Evolutionary conservation across 1,284 basidiomycete species (phyloP).

Genomic region (Pseudozyma hubeiensis): DNA sequence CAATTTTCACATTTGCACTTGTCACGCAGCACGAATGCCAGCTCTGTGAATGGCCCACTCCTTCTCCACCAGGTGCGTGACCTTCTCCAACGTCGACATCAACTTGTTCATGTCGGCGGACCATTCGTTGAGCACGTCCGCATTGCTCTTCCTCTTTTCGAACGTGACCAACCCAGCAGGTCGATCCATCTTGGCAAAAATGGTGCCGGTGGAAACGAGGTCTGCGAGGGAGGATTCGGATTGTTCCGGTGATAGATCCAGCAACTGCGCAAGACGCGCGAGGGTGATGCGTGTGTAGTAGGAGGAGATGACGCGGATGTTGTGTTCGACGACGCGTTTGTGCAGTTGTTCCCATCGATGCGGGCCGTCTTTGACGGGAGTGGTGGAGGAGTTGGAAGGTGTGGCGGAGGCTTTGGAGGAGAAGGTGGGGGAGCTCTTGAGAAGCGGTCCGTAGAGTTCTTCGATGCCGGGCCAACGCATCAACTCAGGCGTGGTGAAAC

Average conservation of each 20-base stretch:
- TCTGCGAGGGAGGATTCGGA: conserved; percentile 89
- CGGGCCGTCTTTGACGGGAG: conserved; percentile 71
- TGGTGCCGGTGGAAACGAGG: conserved; percentile 79
- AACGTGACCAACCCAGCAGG: conserved; percentile 90
- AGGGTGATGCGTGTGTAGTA: conserved; percentile 97
- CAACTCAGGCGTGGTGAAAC: conserved; percentile 92
- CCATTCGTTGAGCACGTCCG: conserved; percentile 88
- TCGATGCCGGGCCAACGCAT: conserved; percentile 99
- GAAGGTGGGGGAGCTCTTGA: conserved; percentile 86
- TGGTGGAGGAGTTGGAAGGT: conserved; percentile 5
- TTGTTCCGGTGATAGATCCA: conserved; percentile 83
- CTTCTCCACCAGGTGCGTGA: conserved; percentile 65
- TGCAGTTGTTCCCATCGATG: conserved; percentile 95
- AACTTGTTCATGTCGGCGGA: conserved; percentile 93
- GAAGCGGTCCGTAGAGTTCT: conserved; percentile 83
- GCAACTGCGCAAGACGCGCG: conserved; percentile 81
- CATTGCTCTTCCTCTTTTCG: conserved; percentile 52
- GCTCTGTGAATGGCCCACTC: conserved; percentile 67
- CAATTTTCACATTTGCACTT: too few relatives aligned
- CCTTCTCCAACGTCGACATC: conserved; percentile 68
- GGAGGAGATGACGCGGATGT: conserved; percentile 90
- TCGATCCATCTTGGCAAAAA: conserved; percentile 91
- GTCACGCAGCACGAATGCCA: conserved; percentile 39
- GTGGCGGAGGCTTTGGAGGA: conserved; percentile 56
- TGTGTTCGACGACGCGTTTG: conserved; percentile 96